These are phyloP conservation scores for Curvularia sp. DNA, from an alignment of 2,329 filamentous ascomycete species.

Conservation along the genomic window DNA sequence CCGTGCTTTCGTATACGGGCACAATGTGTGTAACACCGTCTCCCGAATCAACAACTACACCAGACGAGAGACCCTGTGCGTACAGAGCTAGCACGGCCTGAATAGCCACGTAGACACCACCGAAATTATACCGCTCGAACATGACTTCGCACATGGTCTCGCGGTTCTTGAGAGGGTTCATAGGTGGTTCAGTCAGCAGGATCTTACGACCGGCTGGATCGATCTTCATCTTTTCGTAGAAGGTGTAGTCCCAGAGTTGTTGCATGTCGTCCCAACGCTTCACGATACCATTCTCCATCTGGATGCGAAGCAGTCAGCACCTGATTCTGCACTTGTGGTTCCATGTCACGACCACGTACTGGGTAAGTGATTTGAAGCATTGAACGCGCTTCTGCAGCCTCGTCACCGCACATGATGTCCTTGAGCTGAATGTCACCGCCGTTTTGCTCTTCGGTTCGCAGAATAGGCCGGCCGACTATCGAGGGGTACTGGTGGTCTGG, in stretches of 20 bases:
- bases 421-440: slow-evolving; percentile 76
- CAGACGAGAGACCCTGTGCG: slow-evolving; percentile 82
- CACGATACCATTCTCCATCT: slow-evolving; percentile 99
- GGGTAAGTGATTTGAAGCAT: slow-evolving; percentile 99
- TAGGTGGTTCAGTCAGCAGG: slow-evolving; percentile 92
- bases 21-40: slow-evolving; percentile 99
- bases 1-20: slow-evolving; percentile 96
- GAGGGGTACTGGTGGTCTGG: slow-evolving; percentile 98
- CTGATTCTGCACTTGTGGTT: slow-evolving; percentile 16
- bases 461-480: slow-evolving; percentile 95
- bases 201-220: slow-evolving; percentile 94
- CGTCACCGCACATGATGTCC: slow-evolving; percentile 99
- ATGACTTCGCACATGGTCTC: slow-evolving; percentile 99
- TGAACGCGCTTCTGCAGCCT: slow-evolving; percentile 91
- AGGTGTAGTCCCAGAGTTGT: slow-evolving; percentile 99
- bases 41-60: slow-evolving; percentile 98
- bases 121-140: slow-evolving; percentile 97
- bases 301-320: slow-evolving; percentile 43
- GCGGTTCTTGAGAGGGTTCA: slow-evolving; percentile 96
- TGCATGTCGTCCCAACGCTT: slow-evolving; percentile 99
- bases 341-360: slow-evolving; percentile 56
- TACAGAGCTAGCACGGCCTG: slow-evolving; percentile 96
- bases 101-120: slow-evolving; percentile 96
- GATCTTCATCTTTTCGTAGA: slow-evolving; percentile 94
- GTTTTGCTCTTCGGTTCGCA: slow-evolving; percentile 92